These are phyloP conservation scores for Chaetomiaceae sp. DNA, from an alignment of 2,329 filamentous ascomycete species.

Conservation along the genomic window DNA sequence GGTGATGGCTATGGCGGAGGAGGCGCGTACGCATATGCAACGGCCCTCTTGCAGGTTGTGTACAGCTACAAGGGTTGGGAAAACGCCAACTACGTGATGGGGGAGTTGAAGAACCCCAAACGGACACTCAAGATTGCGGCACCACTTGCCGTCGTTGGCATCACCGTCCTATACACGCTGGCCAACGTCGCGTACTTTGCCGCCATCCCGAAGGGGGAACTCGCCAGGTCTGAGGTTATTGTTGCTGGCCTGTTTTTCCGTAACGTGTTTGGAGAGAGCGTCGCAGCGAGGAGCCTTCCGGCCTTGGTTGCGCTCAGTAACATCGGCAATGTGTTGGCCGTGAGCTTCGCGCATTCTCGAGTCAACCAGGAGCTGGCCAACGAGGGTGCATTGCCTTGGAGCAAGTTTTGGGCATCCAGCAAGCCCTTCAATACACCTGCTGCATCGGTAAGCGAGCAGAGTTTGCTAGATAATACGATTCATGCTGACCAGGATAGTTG, in stretches of 20 bases:
- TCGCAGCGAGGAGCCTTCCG: conserved; percentile 46
- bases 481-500: conserved; percentile 31
- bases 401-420: conserved; percentile 64
- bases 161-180: conserved; percentile 57
- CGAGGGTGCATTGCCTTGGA: conserved; percentile 63
- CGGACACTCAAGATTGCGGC: conserved; percentile 50
- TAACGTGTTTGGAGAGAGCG: conserved; percentile 54
- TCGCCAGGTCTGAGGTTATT: conserved; percentile 58
- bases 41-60: conserved; percentile 53
- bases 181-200: conserved; percentile 64
- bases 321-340: conserved; percentile 58
- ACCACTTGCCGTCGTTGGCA: conserved; percentile 53
- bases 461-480: too few species aligned
- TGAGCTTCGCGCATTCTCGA: conserved; percentile 56
- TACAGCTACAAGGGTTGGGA: conserved; percentile 58
- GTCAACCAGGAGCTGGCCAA: conserved; percentile 65
- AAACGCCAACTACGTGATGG: conserved; percentile 58
- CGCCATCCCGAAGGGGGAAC: conserved; percentile 54
- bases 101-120: conserved; percentile 38
- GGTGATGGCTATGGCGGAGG: conserved; percentile 27
- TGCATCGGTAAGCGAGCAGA: conserved; percentile 33
- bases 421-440: conserved; percentile 61
- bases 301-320: conserved; percentile 59
- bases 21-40: conserved; percentile 46
- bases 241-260: conserved; percentile 59